Conservation (phyloP, 306 rosid genomes). For the Sicyos baderoa region DNA sequence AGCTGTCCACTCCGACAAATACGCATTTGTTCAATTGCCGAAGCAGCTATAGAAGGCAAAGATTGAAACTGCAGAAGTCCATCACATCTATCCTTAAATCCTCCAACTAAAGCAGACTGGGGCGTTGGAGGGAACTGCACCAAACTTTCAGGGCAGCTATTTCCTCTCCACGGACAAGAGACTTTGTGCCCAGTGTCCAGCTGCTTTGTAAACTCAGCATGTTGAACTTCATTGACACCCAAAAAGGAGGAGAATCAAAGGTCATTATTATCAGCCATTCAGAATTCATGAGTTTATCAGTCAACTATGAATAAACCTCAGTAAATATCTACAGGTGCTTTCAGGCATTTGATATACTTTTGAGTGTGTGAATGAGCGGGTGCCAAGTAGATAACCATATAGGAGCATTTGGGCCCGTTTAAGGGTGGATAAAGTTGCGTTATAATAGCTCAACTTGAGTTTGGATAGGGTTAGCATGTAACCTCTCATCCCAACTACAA, state of each 20-base stretch:
- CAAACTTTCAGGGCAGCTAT: constrained; percentile 92
- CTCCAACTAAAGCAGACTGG: constrained; percentile 83
- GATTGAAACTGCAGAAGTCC: constrained; percentile 76
- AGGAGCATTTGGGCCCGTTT: too few relatives aligned
- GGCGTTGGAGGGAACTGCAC: constrained; percentile 97
- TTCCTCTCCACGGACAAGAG: constrained; percentile 90
- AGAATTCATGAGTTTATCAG: constrained; percentile 19
- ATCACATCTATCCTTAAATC: constrained; percentile 96
- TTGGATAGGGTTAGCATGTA: too few relatives aligned
- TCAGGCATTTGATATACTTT: background rate
- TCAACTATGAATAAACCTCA: constrained; percentile 2
- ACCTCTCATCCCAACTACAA: too few relatives aligned
- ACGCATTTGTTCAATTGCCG: constrained; percentile 75
- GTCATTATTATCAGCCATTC: constrained; percentile 19
- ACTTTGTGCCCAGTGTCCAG: constrained; percentile 77
- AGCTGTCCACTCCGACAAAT: constrained; percentile 61
- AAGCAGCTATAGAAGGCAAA: constrained; percentile 68
- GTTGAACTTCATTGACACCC: constrained; percentile 54
- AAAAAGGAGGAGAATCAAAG: constrained; percentile 24
- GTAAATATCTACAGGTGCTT: background rate
- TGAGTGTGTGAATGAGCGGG: background rate
- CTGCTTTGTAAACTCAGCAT: constrained; percentile 73
- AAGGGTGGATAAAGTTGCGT: too few relatives aligned
- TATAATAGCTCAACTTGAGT: too few relatives aligned
- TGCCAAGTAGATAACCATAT: background rate